Conservation (phyloP, 768 basidiomycete species). For the Leccinum aurantiacum region DNA sequence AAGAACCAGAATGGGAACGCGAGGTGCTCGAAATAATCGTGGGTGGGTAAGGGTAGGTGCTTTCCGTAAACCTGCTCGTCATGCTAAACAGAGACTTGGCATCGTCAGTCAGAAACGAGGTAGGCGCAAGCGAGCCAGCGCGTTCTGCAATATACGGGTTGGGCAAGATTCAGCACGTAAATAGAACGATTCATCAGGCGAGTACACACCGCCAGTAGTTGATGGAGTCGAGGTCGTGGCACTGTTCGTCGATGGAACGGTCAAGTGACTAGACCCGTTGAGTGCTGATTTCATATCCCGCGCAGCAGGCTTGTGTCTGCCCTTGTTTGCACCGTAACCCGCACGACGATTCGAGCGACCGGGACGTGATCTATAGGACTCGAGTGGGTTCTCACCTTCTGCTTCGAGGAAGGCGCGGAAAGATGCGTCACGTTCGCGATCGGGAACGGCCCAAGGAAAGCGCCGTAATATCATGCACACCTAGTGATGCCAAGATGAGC, state of each 20-base stretch:
- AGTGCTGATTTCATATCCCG: background rate
- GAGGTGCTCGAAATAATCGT: constrained; percentile 21
- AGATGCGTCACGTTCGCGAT: constrained; percentile 87
- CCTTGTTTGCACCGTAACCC: constrained; percentile 10
- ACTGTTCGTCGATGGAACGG: constrained; percentile 4
- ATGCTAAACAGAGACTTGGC: constrained; percentile 31
- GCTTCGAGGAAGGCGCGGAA: constrained; percentile 91
- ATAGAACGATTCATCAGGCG: background rate
- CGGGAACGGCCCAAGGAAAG: constrained; percentile 99
- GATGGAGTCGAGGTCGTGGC: constrained; percentile 2
- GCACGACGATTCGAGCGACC: constrained; percentile 10
- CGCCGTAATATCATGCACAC: constrained; percentile 93
- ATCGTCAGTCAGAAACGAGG: constrained; percentile 23
- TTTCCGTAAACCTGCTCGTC: constrained; percentile 29
- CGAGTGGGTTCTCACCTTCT: constrained; percentile 75
- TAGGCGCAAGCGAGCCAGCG: constrained; percentile 12
- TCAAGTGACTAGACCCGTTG: constrained; percentile 4
- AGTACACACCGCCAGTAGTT: constrained; percentile 25
- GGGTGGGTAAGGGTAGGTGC: constrained; percentile 27
- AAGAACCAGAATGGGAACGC: constrained; percentile 21
- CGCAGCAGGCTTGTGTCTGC: background rate
- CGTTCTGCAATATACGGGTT: constrained; percentile 15
- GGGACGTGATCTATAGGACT: constrained; percentile 27
- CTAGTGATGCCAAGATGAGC: constrained; percentile 19
- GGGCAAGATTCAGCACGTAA: constrained; percentile 16